Base-by-base conservation (phyloP, 2,329 filamentous ascomycete species). In the Immersiporthe knoxdaviesiana region DNA sequence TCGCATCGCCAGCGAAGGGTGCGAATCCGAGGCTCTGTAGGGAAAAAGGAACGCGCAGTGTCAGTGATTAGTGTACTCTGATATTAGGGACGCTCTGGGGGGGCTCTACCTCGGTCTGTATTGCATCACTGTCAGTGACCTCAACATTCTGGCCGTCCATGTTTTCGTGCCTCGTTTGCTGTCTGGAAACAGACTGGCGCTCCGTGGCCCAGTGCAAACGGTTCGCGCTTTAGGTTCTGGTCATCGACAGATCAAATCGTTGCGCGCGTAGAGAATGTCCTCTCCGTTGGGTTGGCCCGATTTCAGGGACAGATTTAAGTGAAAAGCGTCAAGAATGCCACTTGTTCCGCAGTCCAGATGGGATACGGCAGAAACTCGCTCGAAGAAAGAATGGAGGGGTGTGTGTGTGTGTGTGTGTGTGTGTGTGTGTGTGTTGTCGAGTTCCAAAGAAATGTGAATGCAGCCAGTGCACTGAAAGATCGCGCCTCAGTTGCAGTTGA, bases 1-100 rank as follows among this genome's bases (percentile, higher is more conserved):
- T 97, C 70, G 91, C 88, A 75, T 97, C 93, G 75, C 92, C 91
- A 67, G 90, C 89, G 59, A 97, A 82, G 65, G 92, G 88, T 73
- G 91, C 87, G 80, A 99, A 98, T 6, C 93, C 93, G 63, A 99
- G 83, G 73, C 87, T 87, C 92, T 87, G 39, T 54, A 63, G 63
- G 16, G 35, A 35, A 52, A 7, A 39, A n/a, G 50, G 30, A 47
- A 21, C 66, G 60, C 61, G 56, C 72, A 66, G 72, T n/a, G n/a
- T 74, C 68, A 74, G 75, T 69, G 74, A 68, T 52, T 65, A 66
- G 65, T 66, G 67, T 37, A 65, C 63, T 65, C 56, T 41, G 24
- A 54, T 4, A 65, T 24, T 39, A 59, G 59, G 30, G 65, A 35
- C 63, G 54, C 63, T 39, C 39, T 27, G 5, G 47, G n/a, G 5